Percentiles rank a stretch among this genome's conserved stretches.
Evolutionary conservation across 148 eudicot species (phyloP).

Genomic region (Spergularia bocconei): DNA sequence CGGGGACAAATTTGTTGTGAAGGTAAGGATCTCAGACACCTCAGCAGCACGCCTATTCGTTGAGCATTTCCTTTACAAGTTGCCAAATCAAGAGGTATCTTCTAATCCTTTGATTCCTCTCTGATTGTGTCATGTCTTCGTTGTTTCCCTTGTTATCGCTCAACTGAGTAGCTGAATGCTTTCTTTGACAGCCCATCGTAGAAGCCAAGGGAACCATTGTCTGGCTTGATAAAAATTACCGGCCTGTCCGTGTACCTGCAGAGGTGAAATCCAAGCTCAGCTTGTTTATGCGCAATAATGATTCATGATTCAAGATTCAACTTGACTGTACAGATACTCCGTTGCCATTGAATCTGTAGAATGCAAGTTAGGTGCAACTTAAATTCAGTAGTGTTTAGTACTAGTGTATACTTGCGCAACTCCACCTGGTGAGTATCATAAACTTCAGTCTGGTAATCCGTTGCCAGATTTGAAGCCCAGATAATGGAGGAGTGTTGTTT

Average conservation of each 20-base stretch:
- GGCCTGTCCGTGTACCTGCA: constrained; percentile 80
- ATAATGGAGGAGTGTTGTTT: too few relatives aligned
- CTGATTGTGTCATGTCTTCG: background rate
- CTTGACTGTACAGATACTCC: constrained; percentile 17
- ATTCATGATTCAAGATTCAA: constrained; percentile 32
- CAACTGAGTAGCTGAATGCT: constrained; percentile 12
- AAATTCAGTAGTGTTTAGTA: background rate
- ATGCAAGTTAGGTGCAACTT: background rate
- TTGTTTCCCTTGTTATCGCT: constrained; percentile 3
- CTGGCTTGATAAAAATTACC: constrained; percentile 88
- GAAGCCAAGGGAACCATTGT: constrained; percentile 86
- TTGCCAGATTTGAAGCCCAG: too few relatives aligned
- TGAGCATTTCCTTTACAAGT: constrained; percentile 72
- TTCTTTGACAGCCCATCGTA: constrained; percentile 54
- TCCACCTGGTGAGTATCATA: background rate
- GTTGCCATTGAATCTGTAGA: background rate
- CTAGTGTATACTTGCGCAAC: background rate
- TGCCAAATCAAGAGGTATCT: constrained; percentile 72
- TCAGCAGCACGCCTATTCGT: constrained; percentile 79
- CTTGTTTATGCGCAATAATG: constrained; percentile 55
- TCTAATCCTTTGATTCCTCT: background rate
- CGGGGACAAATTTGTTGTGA: constrained; percentile 77
- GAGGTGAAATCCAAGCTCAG: constrained; percentile 60
- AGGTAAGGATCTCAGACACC: constrained; percentile 60
- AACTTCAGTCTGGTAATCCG: background rate